Percentiles rank a stretch among this genome's conserved stretches.
phyloP scores from a whole-genome alignment of 108 stramenopile genomes.

The Chaetoceros tenuissimus region DNA sequence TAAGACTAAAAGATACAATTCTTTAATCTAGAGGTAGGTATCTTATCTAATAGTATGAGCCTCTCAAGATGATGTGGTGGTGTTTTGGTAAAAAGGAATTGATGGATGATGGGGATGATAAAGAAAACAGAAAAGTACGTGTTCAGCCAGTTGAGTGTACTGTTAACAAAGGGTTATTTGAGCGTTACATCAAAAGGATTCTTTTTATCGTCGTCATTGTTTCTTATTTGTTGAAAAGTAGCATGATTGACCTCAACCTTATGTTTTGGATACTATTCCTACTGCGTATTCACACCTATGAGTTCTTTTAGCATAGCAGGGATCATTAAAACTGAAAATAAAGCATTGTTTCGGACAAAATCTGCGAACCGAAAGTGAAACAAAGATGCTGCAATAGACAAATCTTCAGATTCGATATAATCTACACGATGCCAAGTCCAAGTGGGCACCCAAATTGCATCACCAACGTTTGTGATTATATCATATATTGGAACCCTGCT shows the following conservation, averaged over 20 bases:
- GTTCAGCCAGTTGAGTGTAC: too few relatives aligned
- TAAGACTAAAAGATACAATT: too few relatives aligned
- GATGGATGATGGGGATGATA: too few relatives aligned
- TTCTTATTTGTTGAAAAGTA: neutral
- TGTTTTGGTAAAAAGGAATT: too few relatives aligned
- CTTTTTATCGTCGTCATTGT: neutral
- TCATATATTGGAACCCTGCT: conserved; percentile 37
- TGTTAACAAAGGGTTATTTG: too few relatives aligned
- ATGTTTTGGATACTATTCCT: conserved; percentile 3
- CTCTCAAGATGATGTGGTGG: too few relatives aligned
- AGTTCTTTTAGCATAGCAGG: conserved; percentile 68
- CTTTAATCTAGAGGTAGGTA: too few relatives aligned
- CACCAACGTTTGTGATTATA: conserved; percentile 42
- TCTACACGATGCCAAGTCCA: conserved; percentile 89
- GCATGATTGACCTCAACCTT: neutral
- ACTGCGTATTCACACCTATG: conserved; percentile 55
- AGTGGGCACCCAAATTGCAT: conserved; percentile 77
- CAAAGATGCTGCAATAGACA: conserved; percentile 72
- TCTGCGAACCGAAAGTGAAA: conserved; percentile 79
- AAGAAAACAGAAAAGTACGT: too few relatives aligned
- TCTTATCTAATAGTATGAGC: too few relatives aligned
- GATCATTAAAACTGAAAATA: conserved; percentile 62
- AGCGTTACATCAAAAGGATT: too few relatives aligned
- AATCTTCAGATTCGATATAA: conserved; percentile 24
- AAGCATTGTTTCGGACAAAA: conserved; percentile 46